Conservation (phyloP, 257 asterid species). For the Petrea volubilis region DNA sequence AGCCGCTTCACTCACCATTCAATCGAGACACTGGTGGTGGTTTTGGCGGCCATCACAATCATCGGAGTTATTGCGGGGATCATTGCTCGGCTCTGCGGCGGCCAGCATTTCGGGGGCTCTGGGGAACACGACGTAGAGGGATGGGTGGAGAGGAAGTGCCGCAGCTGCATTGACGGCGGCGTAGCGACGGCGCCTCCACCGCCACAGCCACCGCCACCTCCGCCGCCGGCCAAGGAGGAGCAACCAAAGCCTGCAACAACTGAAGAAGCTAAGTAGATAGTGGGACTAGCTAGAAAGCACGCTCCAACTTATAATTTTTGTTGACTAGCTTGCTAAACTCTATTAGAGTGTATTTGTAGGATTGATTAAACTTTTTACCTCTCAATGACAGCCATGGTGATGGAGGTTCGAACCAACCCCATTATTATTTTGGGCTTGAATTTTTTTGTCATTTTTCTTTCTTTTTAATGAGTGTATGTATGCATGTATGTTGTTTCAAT, state of each 20-base stretch:
- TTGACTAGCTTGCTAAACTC: no score
- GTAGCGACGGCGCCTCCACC: constrained; percentile 30
- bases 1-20: constrained; percentile 54
- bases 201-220: constrained; percentile 22
- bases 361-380: no score
- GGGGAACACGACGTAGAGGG: constrained; percentile 85
- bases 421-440: no score
- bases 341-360: no score
- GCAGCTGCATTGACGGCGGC: constrained; percentile 68
- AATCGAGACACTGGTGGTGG: constrained; percentile 76
- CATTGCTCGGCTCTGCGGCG: constrained; percentile 78
- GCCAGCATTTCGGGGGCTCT: constrained; percentile 57
- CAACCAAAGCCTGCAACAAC: constrained; percentile 30
- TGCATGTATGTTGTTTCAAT: no score
- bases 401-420: no score
- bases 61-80: constrained; percentile 70
- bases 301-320: no score
- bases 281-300: no score
- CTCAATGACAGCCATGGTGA: no score
- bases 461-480: no score
- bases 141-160: constrained; percentile 78
- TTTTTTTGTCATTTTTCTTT: no score
- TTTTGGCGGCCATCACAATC: constrained; percentile 69
- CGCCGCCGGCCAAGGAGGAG: constrained; percentile 34
- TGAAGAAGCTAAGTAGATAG: constrained; percentile 35